Evolutionary conservation across 768 basidiomycete genomes (phyloP).

Genomic region (Mycena latifolia): DNA sequence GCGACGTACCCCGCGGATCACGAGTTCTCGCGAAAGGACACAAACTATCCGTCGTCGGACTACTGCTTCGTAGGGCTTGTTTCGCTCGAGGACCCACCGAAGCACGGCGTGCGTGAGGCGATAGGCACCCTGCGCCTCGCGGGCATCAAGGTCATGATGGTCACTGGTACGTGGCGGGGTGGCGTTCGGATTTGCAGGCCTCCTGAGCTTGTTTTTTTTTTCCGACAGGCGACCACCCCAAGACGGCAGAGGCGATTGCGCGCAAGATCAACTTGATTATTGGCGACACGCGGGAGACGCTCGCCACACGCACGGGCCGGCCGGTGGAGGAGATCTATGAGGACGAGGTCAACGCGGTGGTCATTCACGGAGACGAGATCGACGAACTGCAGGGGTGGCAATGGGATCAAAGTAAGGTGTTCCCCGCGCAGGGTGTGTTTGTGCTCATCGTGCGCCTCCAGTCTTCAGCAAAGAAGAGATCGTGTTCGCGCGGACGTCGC

Average conservation of each 20-base stretch:
- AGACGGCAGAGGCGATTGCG: conserved; percentile 81
- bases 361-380: conserved; percentile 78
- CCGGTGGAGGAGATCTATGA: conserved; percentile 72
- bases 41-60: conserved; percentile 63
- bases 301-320: conserved; percentile 67
- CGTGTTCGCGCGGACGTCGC: conserved; percentile 79
- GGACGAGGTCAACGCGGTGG: conserved; percentile 75
- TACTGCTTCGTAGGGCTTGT: conserved; percentile 77
- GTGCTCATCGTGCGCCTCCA: conserved; percentile 38
- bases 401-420: conserved; percentile 70
- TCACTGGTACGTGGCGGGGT: conserved; percentile 59
- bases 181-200: too few relatives aligned
- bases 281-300: conserved; percentile 73
- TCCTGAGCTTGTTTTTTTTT: conserved; percentile 2
- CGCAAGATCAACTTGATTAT: conserved; percentile 79
- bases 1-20: conserved; percentile 60
- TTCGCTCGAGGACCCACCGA: conserved; percentile 78
- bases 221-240: conserved; percentile 72
- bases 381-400: conserved; percentile 77
- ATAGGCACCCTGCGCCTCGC: conserved; percentile 78
- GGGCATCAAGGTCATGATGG: conserved; percentile 85
- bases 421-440: not conserved
- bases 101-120: conserved; percentile 78
- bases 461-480: conserved; percentile 79
- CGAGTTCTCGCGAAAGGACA: conserved; percentile 67